phyloP scores from a whole-genome alignment of 116 monocot genomes.

The Phalaenopsis hybrid region DNA sequence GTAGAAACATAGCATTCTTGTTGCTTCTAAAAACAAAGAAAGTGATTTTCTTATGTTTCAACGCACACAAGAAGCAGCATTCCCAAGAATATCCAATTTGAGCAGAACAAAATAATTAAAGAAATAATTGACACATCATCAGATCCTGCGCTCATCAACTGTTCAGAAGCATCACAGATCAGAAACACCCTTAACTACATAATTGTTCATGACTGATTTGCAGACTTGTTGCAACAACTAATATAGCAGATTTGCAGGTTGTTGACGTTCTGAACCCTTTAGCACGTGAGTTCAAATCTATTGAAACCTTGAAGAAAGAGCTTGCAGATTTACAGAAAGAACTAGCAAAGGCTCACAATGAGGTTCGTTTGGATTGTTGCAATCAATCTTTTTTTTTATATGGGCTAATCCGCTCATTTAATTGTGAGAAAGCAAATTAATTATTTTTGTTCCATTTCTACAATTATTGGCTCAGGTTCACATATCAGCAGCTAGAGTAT shows the following conservation, averaged over 20 bases:
- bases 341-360: constrained; percentile 62
- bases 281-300: constrained; percentile 82
- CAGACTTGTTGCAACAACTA: not conserved
- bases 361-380: constrained; percentile 29
- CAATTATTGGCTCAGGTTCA: constrained; percentile 51
- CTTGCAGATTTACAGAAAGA: constrained; percentile 79
- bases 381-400: not conserved
- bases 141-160: not conserved
- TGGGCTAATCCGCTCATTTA: not conserved
- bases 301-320: constrained; percentile 88
- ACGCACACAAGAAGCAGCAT: not conserved
- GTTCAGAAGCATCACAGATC: not conserved
- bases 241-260: constrained; percentile 35
- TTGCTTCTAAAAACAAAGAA: not conserved
- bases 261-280: constrained; percentile 96
- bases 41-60: not conserved
- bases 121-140: not conserved
- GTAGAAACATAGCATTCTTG: not conserved
- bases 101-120: not conserved
- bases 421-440: not conserved
- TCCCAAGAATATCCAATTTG: not conserved
- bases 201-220: not conserved
- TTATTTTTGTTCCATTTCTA: not conserved
- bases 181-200: not conserved
- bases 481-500: constrained; percentile 77